Percentiles rank a stretch among this genome's conserved stretches.
phyloP scores from a whole-genome alignment of 2,329 filamentous ascomycete genomes.

The Colletotrichum siamense region DNA sequence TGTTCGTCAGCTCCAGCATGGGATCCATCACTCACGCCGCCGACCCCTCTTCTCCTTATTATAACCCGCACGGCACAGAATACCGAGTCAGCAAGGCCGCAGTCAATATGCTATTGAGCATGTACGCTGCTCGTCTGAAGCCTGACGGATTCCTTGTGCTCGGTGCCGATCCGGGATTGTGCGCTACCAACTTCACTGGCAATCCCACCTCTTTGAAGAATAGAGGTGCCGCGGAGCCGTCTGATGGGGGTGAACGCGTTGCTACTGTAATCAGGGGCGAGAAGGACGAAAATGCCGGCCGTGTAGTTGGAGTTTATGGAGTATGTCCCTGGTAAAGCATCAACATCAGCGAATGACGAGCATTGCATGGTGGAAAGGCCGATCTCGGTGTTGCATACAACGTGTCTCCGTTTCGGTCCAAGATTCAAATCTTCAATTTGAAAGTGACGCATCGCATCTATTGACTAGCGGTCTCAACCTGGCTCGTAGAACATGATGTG shows the following conservation, averaged over 20 bases:
- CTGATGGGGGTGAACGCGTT: background rate
- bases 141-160: background rate
- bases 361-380: background rate
- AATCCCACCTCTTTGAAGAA: background rate
- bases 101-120: slow-evolving; percentile 42
- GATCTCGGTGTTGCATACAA: background rate
- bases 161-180: background rate
- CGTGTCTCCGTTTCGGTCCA: background rate
- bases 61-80: slow-evolving; percentile 28
- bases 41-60: slow-evolving; percentile 31
- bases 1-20: slow-evolving; percentile 42
- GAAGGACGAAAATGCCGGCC: background rate
- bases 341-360: background rate
- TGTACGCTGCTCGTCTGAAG: slow-evolving; percentile 34
- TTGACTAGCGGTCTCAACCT: background rate
- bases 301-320: background rate
- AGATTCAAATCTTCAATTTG: background rate
- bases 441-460: background rate
- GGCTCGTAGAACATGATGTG: background rate
- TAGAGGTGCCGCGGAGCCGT: background rate
- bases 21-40: slow-evolving; percentile 34
- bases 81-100: slow-evolving; percentile 45
- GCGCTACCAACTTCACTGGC: background rate
- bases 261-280: background rate
- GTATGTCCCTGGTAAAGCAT: background rate